Conservation (phyloP, 2,329 filamentous ascomycete genomes). For the Shiraia bambusicola region DNA sequence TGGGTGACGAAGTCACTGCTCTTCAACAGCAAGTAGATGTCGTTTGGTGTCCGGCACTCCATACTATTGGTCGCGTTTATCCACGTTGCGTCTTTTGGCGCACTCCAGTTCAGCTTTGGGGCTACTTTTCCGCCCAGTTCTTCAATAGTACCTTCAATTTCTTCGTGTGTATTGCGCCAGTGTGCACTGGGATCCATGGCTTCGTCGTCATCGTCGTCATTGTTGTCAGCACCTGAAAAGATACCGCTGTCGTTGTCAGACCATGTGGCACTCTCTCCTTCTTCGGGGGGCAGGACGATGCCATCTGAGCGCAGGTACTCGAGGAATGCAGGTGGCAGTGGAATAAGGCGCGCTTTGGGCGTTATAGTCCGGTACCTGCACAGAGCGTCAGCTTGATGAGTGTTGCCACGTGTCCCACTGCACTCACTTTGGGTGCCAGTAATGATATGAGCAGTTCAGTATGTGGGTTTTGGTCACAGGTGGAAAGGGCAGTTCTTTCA, state of each 20-base stretch:
- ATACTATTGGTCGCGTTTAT: conserved; percentile 86
- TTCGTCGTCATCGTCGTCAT: conserved; percentile 56
- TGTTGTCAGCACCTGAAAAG: conserved; percentile 49
- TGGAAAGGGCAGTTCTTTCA: conserved; percentile 66
- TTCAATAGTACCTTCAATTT: conserved; percentile 73
- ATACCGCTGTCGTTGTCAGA: conserved; percentile 56
- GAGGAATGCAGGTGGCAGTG: conserved; percentile 73
- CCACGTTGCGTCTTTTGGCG: conserved; percentile 93
- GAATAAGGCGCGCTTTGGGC: conserved; percentile 82
- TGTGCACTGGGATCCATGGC: conserved; percentile 61
- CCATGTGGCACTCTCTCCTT: conserved; percentile 49
- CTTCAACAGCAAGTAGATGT: conserved; percentile 92
- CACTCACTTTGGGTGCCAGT: conserved; percentile 75
- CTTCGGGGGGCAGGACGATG: conserved; percentile 79
- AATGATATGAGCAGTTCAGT: conserved; percentile 89
- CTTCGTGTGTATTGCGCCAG: conserved; percentile 71
- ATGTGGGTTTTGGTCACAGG: conserved; percentile 85
- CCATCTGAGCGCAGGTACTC: conserved; percentile 89
- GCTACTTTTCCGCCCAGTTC: conserved; percentile 83
- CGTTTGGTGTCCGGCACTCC: conserved; percentile 84
- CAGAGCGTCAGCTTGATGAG: conserved; percentile 7
- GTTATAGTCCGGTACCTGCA: conserved; percentile 73
- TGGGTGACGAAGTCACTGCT: conserved; percentile 93
- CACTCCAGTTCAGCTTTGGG: conserved; percentile 96
- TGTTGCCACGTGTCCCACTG: background rate